These are phyloP conservation scores for Prunella vulgaris DNA, from an alignment of 257 asterid species.

Conservation along the genomic window DNA sequence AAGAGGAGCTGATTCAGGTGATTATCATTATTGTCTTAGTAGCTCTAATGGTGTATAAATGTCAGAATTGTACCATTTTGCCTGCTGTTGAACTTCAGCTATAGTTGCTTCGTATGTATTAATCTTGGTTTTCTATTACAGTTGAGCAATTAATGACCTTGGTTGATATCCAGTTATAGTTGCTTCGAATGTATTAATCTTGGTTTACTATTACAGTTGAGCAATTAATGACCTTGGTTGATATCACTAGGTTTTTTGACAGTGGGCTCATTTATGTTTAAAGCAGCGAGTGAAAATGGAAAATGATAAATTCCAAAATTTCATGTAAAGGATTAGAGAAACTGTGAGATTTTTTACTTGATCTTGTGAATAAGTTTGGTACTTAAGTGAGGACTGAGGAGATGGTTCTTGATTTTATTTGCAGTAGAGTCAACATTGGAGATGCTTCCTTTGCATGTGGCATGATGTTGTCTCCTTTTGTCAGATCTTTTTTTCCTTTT, in stretches of 20 bases:
- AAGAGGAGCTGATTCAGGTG: constrained; percentile 60
- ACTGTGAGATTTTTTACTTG: background rate
- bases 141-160: constrained; percentile 2
- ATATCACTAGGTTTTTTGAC: background rate
- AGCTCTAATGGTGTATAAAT: background rate
- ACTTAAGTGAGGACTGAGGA: background rate
- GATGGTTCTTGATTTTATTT: background rate
- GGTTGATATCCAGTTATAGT: background rate
- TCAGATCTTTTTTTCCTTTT: background rate
- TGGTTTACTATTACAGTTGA: background rate
- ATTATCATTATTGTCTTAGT: background rate
- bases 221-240: constrained; percentile 6
- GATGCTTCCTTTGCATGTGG: background rate
- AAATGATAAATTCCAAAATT: background rate
- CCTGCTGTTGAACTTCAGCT: background rate
- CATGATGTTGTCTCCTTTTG: background rate
- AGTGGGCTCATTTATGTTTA: background rate
- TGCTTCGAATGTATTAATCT: background rate
- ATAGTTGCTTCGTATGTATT: background rate
- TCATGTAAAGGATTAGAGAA: background rate
- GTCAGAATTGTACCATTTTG: background rate
- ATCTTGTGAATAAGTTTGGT: background rate
- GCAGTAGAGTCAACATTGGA: background rate
- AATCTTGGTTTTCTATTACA: background rate
- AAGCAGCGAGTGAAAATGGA: constrained; percentile 2